Conservation (phyloP, 768 basidiomycete species). For the Lyophyllum atratum region DNA sequence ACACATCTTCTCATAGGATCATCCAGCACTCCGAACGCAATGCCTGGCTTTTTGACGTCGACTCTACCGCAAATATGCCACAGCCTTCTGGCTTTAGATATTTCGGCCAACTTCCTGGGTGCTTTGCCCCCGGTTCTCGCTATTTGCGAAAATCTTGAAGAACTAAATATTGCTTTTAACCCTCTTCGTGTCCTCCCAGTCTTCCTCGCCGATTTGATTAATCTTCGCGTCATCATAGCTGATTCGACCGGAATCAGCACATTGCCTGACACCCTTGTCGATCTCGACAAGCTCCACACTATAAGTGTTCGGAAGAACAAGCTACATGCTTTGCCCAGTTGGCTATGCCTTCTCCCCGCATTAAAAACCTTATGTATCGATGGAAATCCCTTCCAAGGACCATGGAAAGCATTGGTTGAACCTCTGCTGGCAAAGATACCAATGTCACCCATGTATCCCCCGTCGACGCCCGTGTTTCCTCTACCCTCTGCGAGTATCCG, state of each 20-base stretch:
- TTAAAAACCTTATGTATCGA: slow-evolving; percentile 92
- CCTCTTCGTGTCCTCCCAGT: slow-evolving; percentile 89
- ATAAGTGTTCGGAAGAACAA: slow-evolving; percentile 89
- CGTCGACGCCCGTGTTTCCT: slow-evolving; percentile 63
- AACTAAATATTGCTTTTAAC: slow-evolving; percentile 92
- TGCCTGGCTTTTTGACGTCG: slow-evolving; percentile 73
- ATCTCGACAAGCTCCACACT: slow-evolving; percentile 82
- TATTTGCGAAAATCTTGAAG: slow-evolving; percentile 82
- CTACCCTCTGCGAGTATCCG: slow-evolving; percentile 47
- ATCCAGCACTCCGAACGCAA: slow-evolving; percentile 71
- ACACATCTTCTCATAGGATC: slow-evolving; percentile 93
- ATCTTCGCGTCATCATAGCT: slow-evolving; percentile 88
- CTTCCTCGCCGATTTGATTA: slow-evolving; percentile 75
- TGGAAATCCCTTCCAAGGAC: slow-evolving; percentile 92
- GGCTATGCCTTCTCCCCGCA: slow-evolving; percentile 86
- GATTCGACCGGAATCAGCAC: slow-evolving; percentile 83
- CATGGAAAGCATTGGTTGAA: slow-evolving; percentile 88
- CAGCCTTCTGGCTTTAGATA: slow-evolving; percentile 89
- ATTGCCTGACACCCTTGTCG: slow-evolving; percentile 72
- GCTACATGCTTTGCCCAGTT: slow-evolving; percentile 86
- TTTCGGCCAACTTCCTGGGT: slow-evolving; percentile 84
- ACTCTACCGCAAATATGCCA: slow-evolving; percentile 72
- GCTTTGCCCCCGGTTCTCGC: slow-evolving; percentile 83
- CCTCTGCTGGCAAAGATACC: slow-evolving; percentile 73
- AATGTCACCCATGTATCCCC: slow-evolving; percentile 62